Percentiles rank a stretch among this genome's conserved stretches.
Conservation (phyloP, 495 filamentous ascomycete species). For the Opeltia flavorubescens region DNA sequence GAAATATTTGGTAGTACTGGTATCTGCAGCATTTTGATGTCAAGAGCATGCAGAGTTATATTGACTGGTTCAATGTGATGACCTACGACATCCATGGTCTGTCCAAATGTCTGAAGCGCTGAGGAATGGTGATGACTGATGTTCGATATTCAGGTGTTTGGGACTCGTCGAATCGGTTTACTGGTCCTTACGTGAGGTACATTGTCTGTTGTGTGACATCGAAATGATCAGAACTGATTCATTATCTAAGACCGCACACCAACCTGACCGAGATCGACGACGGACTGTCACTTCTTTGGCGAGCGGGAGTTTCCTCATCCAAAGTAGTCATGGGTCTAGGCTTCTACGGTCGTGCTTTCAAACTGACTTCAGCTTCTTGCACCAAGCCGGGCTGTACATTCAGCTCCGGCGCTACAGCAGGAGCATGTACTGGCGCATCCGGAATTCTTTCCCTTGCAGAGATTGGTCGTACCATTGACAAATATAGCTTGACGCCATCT, state of each 20-base stretch:
- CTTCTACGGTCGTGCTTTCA: slow-evolving; percentile 35
- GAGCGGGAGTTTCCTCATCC: slow-evolving; percentile 26
- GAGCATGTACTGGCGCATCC: slow-evolving; percentile 14
- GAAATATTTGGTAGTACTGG: too few relatives aligned
- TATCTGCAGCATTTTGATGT: slow-evolving; percentile 42
- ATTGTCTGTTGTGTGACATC: too few relatives aligned
- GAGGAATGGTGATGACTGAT: too few relatives aligned
- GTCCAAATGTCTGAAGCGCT: too few relatives aligned
- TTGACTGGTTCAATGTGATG: slow-evolving; percentile 46
- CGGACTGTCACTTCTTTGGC: slow-evolving; percentile 33
- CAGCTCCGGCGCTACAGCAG: slow-evolving; percentile 9
- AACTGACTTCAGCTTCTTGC: slow-evolving; percentile 13
- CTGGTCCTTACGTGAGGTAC: slow-evolving; percentile 4
- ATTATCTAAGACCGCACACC: slow-evolving; percentile 32
- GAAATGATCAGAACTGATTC: too few relatives aligned
- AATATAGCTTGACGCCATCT: slow-evolving; percentile 14
- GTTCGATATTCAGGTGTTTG: too few relatives aligned
- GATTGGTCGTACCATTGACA: slow-evolving; percentile 15
- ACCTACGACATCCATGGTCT: slow-evolving; percentile 36
- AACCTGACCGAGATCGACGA: slow-evolving; percentile 42
- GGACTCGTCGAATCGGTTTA: slow-evolving; percentile 11
- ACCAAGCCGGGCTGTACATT: slow-evolving; percentile 16
- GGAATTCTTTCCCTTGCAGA: slow-evolving; percentile 18
- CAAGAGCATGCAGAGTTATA: slow-evolving; percentile 16
- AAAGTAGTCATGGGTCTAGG: slow-evolving; percentile 35